Conservation (phyloP, 805 yeast species). For the Dipodascus albidus region DNA sequence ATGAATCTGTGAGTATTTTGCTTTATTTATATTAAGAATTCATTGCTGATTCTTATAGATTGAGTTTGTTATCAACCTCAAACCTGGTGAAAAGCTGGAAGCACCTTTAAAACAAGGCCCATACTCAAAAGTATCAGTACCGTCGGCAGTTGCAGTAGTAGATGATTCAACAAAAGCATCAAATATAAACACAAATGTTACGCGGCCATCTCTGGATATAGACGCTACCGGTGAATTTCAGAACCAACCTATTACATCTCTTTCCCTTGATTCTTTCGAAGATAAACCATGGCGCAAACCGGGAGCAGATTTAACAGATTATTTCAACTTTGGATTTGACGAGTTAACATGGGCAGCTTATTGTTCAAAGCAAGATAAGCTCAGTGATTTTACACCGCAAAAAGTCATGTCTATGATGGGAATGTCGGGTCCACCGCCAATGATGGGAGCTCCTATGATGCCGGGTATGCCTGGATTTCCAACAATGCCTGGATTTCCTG, state of each 20-base stretch:
- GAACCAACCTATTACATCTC: slow-evolving; percentile 72
- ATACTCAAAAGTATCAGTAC: slow-evolving; percentile 8
- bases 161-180: slow-evolving; percentile 16
- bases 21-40: slow-evolving; percentile 31
- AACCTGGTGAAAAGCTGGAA: slow-evolving; percentile 22
- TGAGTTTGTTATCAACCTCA: slow-evolving; percentile 64
- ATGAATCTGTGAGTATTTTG: slow-evolving; percentile 38
- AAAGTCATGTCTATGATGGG: slow-evolving; percentile 41
- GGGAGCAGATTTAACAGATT: slow-evolving; percentile 90
- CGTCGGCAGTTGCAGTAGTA: slow-evolving; percentile 13
- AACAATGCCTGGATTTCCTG: slow-evolving; percentile 15
- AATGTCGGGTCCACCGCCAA: slow-evolving; percentile 21
- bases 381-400: slow-evolving; percentile 72
- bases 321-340: slow-evolving; percentile 93
- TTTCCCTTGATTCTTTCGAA: slow-evolving; percentile 68
- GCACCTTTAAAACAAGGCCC: slow-evolving; percentile 18
- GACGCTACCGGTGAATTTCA: slow-evolving; percentile 62
- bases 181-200: slow-evolving; percentile 12
- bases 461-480: slow-evolving; percentile 21
- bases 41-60: slow-evolving; percentile 38
- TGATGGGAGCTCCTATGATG: slow-evolving; percentile 27
- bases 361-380: slow-evolving; percentile 73
- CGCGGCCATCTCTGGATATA: slow-evolving; percentile 44
- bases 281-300: slow-evolving; percentile 99
- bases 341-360: slow-evolving; percentile 94